phyloP scores from a whole-genome alignment of 495 filamentous ascomycete species.

The Cairneyella variabilis region DNA sequence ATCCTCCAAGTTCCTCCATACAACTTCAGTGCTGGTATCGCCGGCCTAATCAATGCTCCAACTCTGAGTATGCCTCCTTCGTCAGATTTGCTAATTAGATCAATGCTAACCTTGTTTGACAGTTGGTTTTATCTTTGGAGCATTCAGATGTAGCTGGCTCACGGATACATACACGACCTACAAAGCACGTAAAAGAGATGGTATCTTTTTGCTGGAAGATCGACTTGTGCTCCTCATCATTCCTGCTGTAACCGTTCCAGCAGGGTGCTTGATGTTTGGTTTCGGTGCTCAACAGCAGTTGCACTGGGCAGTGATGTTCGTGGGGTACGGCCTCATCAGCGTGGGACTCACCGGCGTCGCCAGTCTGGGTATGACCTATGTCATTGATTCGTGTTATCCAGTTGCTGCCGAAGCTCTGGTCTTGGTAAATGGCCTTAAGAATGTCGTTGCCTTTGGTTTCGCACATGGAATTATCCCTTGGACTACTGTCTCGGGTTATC shows the following conservation, averaged over 20 bases:
- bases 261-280: neutral
- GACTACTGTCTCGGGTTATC: too few species aligned
- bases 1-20: neutral
- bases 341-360: neutral
- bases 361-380: neutral
- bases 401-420: neutral
- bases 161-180: neutral
- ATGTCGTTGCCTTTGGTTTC: neutral
- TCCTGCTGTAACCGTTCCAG: neutral
- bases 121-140: neutral
- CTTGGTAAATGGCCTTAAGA: neutral
- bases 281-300: neutral
- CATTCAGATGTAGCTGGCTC: neutral
- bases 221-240: neutral
- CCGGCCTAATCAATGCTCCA: neutral
- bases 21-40: neutral
- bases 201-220: neutral
- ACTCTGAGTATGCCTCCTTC: neutral
- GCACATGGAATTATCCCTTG: neutral
- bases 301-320: neutral
- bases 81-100: neutral
- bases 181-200: neutral
- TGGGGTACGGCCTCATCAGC: neutral
- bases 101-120: neutral
- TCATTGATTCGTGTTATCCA: neutral